Conservation (phyloP, 1,139 yeast species). For the Suhomyces yuchorum region DNA sequence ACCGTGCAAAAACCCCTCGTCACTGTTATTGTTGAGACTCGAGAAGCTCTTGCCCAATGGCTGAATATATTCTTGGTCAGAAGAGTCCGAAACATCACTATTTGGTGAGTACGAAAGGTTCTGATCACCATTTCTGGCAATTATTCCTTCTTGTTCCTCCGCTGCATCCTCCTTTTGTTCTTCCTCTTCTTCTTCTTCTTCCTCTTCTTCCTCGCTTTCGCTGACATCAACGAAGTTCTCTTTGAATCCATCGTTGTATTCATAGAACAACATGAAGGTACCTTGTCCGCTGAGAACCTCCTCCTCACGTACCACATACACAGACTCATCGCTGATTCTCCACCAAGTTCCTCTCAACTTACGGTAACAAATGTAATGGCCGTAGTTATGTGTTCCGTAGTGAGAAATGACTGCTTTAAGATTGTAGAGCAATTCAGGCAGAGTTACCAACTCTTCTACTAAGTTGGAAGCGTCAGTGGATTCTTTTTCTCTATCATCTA, state of each 20-base stretch:
- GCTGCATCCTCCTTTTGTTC: constrained; percentile 15
- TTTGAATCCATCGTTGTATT: constrained; percentile 46
- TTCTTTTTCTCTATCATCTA: constrained; percentile 9
- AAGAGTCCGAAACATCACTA: constrained; percentile 15
- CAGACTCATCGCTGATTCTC: constrained; percentile 90
- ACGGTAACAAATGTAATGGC: constrained; percentile 89
- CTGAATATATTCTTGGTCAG: constrained; percentile 9
- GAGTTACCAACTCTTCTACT: constrained; percentile 4
- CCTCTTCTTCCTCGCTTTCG: constrained; percentile 41
- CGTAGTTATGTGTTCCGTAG: constrained; percentile 93
- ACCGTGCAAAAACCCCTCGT: constrained; percentile 15
- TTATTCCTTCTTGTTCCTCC: constrained; percentile 3
- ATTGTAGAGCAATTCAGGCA: constrained; percentile 56
- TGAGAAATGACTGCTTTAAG: constrained; percentile 87
- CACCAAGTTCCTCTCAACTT: constrained; percentile 86
- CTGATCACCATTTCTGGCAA: background rate
- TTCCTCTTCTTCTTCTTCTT: constrained; percentile 23
- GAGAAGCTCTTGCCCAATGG: constrained; percentile 6
- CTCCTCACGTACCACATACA: constrained; percentile 72
- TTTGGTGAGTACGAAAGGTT: constrained; percentile 1
- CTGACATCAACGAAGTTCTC: constrained; percentile 32
- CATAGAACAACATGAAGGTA: constrained; percentile 90
- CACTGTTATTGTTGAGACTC: constrained; percentile 9
- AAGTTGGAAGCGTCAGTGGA: constrained; percentile 9
- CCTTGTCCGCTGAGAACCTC: constrained; percentile 85